Evolutionary conservation across 1,139 yeast species (phyloP).

Genomic region (Candida tunisiensis): DNA sequence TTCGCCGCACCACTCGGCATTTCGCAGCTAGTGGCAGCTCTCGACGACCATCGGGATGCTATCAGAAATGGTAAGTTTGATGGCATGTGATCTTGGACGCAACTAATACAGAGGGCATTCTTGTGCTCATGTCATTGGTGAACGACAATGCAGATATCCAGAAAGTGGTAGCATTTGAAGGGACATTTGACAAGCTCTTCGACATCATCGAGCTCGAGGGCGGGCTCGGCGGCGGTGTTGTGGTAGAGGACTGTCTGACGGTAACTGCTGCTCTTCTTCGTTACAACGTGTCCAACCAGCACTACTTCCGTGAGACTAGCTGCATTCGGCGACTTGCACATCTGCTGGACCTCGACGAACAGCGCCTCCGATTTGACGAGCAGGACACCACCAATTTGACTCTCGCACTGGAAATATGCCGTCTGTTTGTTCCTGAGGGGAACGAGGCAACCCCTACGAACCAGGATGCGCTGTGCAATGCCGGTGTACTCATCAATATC

Average conservation of each 20-base stretch:
- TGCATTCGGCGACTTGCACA: conserved; percentile 49
- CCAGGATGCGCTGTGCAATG: conserved; percentile 43
- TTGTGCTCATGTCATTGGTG: conserved; percentile 69
- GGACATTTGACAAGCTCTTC: conserved; percentile 71
- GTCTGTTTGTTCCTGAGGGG: conserved; percentile 59
- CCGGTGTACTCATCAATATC: conserved; percentile 49
- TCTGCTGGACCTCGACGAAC: conserved; percentile 34
- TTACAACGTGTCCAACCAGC: conserved; percentile 84
- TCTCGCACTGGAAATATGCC: conserved; percentile 55
- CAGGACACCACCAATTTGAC: conserved; percentile 53
- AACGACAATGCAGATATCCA: conserved; percentile 78
- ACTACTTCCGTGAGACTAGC: conserved; percentile 71
- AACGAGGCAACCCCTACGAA: conserved; percentile 44
- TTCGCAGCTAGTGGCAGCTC: conserved; percentile 49
- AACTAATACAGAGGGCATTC: conserved; percentile 60
- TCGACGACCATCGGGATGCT: conserved; percentile 72
- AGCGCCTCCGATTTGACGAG: conserved; percentile 35
- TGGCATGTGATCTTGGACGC: conserved; percentile 4
- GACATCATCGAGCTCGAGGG: conserved; percentile 74
- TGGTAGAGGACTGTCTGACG: conserved; percentile 79
- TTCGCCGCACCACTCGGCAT: conserved; percentile 65
- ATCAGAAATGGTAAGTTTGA: too few species aligned
- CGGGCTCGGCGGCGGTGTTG: conserved; percentile 76
- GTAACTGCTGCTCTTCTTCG: conserved; percentile 55
- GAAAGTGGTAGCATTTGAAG: conserved; percentile 87